phyloP scores from a whole-genome alignment of 306 rosid genomes.

The Parietaria judaica region DNA sequence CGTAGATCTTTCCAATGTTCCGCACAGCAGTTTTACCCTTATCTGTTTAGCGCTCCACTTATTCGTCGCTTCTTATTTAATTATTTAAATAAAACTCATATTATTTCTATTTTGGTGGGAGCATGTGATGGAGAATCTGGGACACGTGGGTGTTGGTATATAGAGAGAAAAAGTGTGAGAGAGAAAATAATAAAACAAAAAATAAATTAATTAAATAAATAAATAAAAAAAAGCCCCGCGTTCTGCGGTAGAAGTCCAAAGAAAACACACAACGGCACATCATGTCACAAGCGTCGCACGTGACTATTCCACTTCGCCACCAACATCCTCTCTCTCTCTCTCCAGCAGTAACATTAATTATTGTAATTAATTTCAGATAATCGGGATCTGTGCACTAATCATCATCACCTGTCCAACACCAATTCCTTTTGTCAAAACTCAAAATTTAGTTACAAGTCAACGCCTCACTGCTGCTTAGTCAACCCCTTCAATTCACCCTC shows the following conservation, averaged over 20 bases:
- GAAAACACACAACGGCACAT: not conserved
- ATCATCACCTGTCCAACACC: conserved; percentile 35
- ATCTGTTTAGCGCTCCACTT: too few relatives aligned
- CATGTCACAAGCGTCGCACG: conserved; percentile 26
- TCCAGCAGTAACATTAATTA: not conserved
- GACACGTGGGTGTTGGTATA: conserved; percentile 26
- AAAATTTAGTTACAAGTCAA: conserved; percentile 18
- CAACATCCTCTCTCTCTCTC: conserved; percentile 22
- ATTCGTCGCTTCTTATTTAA: too few relatives aligned
- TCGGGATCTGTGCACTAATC: conserved; percentile 59
- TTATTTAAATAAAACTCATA: too few relatives aligned
- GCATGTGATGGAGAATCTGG: conserved; percentile 14
- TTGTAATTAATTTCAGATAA: not conserved
- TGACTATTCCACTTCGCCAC: conserved; percentile 38
- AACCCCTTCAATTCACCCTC: conserved; percentile 18
- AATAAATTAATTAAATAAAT: too few relatives aligned
- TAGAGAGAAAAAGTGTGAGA: not conserved
- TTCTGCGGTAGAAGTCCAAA: conserved; percentile 31
- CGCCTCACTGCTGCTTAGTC: conserved; percentile 29
- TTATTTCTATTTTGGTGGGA: not conserved
- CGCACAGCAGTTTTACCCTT: too few relatives aligned
- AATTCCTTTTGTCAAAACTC: conserved; percentile 10
- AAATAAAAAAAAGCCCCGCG: conserved; percentile 19
- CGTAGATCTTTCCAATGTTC: too few relatives aligned
- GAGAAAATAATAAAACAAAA: too few relatives aligned